These are phyloP conservation scores for Dendrobium catenatum DNA, from an alignment of 106 monocot species.

Conservation along the genomic window DNA sequence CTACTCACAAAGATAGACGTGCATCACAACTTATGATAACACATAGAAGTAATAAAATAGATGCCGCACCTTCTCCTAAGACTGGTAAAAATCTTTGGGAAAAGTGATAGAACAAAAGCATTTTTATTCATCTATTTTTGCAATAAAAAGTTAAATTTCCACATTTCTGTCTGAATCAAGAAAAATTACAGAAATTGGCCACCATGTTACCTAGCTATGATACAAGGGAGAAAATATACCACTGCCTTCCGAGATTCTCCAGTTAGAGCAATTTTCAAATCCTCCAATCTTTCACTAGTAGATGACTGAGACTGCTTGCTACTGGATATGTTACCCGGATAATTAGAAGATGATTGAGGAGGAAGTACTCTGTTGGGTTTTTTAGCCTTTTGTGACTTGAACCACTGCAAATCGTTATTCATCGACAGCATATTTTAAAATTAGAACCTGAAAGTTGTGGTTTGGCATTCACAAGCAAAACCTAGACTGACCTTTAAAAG, in stretches of 20 bases:
- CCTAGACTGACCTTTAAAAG: constrained; percentile 53
- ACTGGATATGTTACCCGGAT: constrained; percentile 10
- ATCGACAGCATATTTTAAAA: background rate
- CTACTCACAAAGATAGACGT: background rate
- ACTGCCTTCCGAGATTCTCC: constrained; percentile 33
- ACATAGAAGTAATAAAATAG: background rate
- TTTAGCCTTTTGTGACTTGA: constrained; percentile 72
- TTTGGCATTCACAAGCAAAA: background rate
- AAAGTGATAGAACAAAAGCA: background rate
- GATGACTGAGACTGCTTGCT: constrained; percentile 17
- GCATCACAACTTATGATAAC: background rate
- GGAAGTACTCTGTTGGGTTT: constrained; percentile 75
- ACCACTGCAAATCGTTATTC: constrained; percentile 65
- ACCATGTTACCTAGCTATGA: background rate
- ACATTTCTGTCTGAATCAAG: background rate
- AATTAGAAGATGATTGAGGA: constrained; percentile 39
- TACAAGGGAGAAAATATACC: constrained; percentile 21
- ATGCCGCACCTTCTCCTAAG: background rate
- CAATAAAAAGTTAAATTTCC: background rate
- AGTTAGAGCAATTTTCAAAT: constrained; percentile 62
- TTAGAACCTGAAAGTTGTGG: background rate
- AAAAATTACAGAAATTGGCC: background rate
- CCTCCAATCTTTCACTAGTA: constrained; percentile 38
- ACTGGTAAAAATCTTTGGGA: background rate
- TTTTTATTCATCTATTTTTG: background rate